Conservation (phyloP, 1,284 basidiomycete genomes). For the Rhodotorula glutinis region DNA sequence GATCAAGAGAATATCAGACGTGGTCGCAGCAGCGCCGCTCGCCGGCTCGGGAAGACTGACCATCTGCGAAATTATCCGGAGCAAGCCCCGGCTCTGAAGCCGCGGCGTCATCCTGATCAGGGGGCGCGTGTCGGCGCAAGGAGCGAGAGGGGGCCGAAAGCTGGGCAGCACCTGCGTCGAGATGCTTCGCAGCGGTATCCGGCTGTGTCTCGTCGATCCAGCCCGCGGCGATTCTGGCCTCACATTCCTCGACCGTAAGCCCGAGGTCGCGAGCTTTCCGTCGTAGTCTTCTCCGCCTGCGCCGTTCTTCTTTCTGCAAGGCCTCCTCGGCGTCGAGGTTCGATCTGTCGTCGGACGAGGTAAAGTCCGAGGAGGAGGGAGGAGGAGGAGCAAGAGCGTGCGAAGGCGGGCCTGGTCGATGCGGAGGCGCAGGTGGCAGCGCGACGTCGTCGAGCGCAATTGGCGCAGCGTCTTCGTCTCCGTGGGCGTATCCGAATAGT, state of each 20-base stretch:
- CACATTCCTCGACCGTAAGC: constrained; percentile 19
- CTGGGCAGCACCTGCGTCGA: too few relatives aligned
- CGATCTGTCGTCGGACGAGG: constrained; percentile 3
- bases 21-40: too few relatives aligned
- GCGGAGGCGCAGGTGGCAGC: constrained; percentile 5
- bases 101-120: too few relatives aligned
- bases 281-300: constrained; percentile 1
- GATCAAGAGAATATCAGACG: too few relatives aligned
- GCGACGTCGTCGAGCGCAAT: constrained; percentile 12
- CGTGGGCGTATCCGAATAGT: not conserved
- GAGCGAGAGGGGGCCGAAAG: too few relatives aligned
- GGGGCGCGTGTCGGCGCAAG: too few relatives aligned
- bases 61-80: too few relatives aligned
- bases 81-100: too few relatives aligned
- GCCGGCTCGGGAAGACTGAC: too few relatives aligned
- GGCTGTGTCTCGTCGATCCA: not conserved
- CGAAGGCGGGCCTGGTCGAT: not conserved
- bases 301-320: constrained; percentile 13
- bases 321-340: not conserved
- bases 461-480: constrained; percentile 6
- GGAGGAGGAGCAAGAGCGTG: not conserved
- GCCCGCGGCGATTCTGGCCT: not conserved
- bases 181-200: not conserved
- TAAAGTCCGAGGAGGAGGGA: not conserved
- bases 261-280: constrained; percentile 11